These are phyloP conservation scores for Saturnispora mendoncae DNA, from an alignment of 805 yeast species.

Conservation along the genomic window DNA sequence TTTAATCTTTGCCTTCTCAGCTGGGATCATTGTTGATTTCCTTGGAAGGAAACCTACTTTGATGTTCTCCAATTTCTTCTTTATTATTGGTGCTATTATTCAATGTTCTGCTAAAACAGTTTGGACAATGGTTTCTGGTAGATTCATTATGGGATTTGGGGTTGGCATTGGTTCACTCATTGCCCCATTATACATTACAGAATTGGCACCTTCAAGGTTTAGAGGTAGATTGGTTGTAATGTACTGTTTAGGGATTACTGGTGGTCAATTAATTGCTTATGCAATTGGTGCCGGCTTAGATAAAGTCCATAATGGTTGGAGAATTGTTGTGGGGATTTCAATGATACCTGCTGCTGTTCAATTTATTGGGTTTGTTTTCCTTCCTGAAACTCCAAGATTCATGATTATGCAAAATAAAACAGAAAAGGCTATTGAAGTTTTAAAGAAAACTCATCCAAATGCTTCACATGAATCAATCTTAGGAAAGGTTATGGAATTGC, in stretches of 20 bases:
- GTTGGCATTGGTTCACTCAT: constrained; percentile 91
- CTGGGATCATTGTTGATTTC: constrained; percentile 76
- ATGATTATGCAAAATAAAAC: constrained; percentile 62
- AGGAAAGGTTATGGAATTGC: constrained; percentile 59
- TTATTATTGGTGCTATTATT: constrained; percentile 73
- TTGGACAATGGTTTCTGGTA: constrained; percentile 88
- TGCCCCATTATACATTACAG: constrained; percentile 90
- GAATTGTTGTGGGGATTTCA: constrained; percentile 83
- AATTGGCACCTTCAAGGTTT: constrained; percentile 84
- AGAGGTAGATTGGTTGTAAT: constrained; percentile 87
- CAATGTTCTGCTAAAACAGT: constrained; percentile 75
- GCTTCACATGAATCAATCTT: constrained; percentile 58
- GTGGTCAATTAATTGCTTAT: constrained; percentile 92
- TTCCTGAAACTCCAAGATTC: constrained; percentile 94
- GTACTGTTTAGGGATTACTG: constrained; percentile 84
- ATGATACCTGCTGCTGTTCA: constrained; percentile 81
- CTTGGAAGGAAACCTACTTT: constrained; percentile 81
- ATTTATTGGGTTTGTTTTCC: constrained; percentile 64
- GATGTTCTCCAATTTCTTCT: constrained; percentile 72
- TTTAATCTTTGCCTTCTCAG: constrained; percentile 62
- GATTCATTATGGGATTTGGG: constrained; percentile 92
- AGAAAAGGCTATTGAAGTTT: constrained; percentile 59
- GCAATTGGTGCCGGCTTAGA: constrained; percentile 86
- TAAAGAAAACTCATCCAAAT: constrained; percentile 51
- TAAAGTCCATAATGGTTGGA: constrained; percentile 77